Evolutionary conservation across 2,329 filamentous ascomycete species (phyloP), one percentile per base, ranked within the genome.

Genomic region (Fulvia fulva): DNA sequence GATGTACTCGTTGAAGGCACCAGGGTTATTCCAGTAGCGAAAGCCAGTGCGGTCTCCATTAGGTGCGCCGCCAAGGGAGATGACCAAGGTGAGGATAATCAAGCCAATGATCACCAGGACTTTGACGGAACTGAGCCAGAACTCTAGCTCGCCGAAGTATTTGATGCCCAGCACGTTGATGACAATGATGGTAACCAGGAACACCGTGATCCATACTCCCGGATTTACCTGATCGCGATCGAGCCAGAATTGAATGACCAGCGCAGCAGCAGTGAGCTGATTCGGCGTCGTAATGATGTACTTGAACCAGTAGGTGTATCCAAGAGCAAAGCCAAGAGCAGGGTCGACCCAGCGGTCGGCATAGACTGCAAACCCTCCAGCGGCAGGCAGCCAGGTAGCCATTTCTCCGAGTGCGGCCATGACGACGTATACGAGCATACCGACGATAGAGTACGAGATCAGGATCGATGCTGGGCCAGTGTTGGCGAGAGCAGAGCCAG

Each of bases 201-300:
- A 79, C 19, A 80, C 80, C 41, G 90, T 81, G 56, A 95, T 91
- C 76, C 86, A 94, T 12, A 93, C 64, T 16, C 61, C 64, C 2
- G 66, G 65, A 56, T 68, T 68, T n/a, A 68, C 62, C 32, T 75
- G 77, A 1, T 65, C 63, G 14, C 65, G 59, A 1, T 79, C 72
- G 11, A 90, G 76, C 90, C 91, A 95, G 68, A 86, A 91, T 65
- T 88, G 84, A 58, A 95, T 88, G 57, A 93, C 88, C 37, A 95
- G 75, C 5, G 89, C 84, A n/a, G 83, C 84, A 26, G 90, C 90
- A 0, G 90, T 94, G 41, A 95, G 78, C 71, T 95, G 90, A 69
- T 94, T 94, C 1, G 91, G 90, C 1, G 89, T 91, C 51, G 89
- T 83, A 68, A 95, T 92, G 71, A 94, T 89, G 73, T 94, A 94